Conservation (phyloP, 225 moss, liverwort and hornwort species). For the Neckera pumila region DNA sequence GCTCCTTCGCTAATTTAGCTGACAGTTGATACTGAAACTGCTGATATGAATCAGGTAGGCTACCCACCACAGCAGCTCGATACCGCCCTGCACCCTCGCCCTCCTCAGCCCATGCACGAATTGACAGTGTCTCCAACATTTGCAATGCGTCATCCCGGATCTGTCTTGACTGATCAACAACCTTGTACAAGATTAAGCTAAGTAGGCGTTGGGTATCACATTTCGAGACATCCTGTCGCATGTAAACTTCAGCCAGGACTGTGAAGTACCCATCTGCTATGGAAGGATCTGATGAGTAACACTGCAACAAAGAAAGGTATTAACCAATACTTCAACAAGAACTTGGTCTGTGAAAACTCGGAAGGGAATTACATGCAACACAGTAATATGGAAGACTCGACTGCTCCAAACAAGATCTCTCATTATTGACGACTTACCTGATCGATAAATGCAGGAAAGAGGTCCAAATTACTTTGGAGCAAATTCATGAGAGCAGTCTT, state of each 20-base stretch:
- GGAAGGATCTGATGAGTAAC: slow-evolving; percentile 93
- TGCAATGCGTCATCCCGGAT: slow-evolving; percentile 97
- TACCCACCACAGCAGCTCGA: slow-evolving; percentile 96
- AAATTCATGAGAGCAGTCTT: slow-evolving; percentile 99
- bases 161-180: slow-evolving; percentile 93
- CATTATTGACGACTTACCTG: slow-evolving; percentile 41
- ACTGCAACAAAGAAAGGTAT: slow-evolving; percentile 49
- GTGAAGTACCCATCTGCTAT: slow-evolving; percentile 99
- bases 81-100: slow-evolving; percentile 95
- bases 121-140: slow-evolving; percentile 96
- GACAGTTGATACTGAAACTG: slow-evolving; percentile 98
- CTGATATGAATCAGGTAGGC: slow-evolving; percentile 97
- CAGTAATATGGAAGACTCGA: not conserved
- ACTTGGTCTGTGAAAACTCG: not conserved
- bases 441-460: slow-evolving; percentile 98
- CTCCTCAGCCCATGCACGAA: slow-evolving; percentile 98
- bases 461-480: slow-evolving; percentile 88
- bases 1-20: slow-evolving; percentile 95
- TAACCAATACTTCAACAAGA: not conserved
- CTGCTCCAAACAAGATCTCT: not conserved
- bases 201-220: slow-evolving; percentile 94
- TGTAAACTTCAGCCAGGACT: slow-evolving; percentile 97
- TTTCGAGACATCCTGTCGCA: slow-evolving; percentile 97
- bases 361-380: not conserved
- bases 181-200: slow-evolving; percentile 96